A percentile compares a stretch with the other conserved stretches of the same genome.
These are phyloP conservation scores for Pythium utonaiense DNA, from an alignment of 352 stramenopile genomes.

Conservation along the genomic window DNA sequence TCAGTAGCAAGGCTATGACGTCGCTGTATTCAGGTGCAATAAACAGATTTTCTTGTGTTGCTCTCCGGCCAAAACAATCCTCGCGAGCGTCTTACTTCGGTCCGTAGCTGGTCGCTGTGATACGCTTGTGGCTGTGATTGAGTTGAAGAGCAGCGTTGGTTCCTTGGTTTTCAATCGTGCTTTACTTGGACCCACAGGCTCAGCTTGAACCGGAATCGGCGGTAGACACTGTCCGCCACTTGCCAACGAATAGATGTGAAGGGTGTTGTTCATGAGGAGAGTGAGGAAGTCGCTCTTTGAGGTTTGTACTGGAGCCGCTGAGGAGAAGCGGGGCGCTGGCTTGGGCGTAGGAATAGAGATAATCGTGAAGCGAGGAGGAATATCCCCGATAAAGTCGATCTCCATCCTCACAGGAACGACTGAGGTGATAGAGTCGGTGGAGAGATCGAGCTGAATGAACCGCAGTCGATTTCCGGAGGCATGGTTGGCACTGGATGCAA, in stretches of 20 bases:
- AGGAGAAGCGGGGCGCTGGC: neutral
- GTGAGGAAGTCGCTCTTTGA: constrained; percentile 1
- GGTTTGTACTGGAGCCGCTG: no score
- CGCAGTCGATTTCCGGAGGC: constrained; percentile 25
- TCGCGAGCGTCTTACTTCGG: neutral
- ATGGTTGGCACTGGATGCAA: no score
- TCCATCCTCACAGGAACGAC: constrained; percentile 26
- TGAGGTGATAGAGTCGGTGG: constrained; percentile 13
- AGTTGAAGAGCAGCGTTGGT: constrained; percentile 3
- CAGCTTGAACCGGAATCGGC: neutral
- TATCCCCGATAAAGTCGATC: constrained; percentile 22
- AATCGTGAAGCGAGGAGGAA: constrained; percentile 37
- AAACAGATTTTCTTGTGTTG: constrained; percentile 17
- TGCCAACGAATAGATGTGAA: constrained; percentile 7
- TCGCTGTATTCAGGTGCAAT: constrained; percentile 5
- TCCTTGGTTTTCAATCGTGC: neutral
- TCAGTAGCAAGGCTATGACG: neutral
- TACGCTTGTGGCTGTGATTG: neutral
- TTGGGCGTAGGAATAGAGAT: neutral
- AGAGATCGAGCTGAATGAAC: constrained; percentile 35
- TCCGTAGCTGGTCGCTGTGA: neutral
- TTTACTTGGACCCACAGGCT: neutral
- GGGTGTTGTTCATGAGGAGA: constrained; percentile 21
- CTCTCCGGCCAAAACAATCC: constrained; percentile 11
- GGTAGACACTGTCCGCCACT: constrained; percentile 2